Conservation (phyloP, 176 grass and related monocot genomes). For the Calamus simplicifolius region DNA sequence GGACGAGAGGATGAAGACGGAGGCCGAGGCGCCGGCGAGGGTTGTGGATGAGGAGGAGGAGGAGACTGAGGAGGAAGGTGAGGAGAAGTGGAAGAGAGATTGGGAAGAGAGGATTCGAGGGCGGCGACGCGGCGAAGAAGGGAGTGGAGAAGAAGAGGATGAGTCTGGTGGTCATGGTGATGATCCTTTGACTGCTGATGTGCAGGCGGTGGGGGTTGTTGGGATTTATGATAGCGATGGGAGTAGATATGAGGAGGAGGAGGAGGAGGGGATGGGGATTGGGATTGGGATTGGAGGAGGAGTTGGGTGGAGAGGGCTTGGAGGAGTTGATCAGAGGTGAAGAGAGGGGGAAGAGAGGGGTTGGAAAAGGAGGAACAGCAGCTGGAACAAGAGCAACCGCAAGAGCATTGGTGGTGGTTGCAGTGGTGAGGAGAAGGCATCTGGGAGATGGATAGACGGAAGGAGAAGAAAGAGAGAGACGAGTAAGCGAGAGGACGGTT, state of each 20-base stretch:
- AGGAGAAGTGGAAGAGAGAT: constrained; percentile 8
- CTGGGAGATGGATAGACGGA: background rate
- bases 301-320: constrained; percentile 14
- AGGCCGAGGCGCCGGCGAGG: background rate
- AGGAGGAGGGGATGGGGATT: background rate
- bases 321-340: constrained; percentile 8
- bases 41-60: constrained; percentile 1
- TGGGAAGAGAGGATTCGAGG: constrained; percentile 51
- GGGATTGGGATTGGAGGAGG: constrained; percentile 31
- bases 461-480: no score
- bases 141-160: constrained; percentile 46
- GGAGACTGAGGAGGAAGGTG: constrained; percentile 1
- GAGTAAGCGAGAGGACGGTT: no score
- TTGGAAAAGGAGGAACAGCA: background rate
- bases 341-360: constrained; percentile 15
- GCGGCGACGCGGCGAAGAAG: constrained; percentile 58
- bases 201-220: constrained; percentile 1
- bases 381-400: background rate
- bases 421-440: constrained; percentile 1
- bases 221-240: constrained; percentile 25
- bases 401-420: background rate
- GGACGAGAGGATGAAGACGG: background rate
- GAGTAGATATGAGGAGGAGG: constrained; percentile 15
- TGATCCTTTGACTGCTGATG: no score
- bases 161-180: background rate